These are phyloP conservation scores for Solanum peruvianum DNA, from an alignment of 257 asterid species.

Conservation along the genomic window DNA sequence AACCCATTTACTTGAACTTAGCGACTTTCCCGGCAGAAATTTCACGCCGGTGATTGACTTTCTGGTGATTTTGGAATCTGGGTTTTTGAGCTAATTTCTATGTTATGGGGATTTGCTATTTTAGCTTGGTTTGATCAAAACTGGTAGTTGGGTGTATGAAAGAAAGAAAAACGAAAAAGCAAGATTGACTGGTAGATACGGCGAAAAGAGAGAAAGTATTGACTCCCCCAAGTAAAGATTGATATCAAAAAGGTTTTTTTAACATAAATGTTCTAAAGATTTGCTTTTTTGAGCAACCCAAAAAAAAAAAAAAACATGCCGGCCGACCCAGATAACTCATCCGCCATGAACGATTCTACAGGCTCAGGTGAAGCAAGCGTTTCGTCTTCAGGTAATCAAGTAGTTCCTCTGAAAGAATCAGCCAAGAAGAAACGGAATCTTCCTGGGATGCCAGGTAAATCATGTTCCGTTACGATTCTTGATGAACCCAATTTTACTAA, in stretches of 20 bases:
- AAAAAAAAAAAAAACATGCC: not conserved
- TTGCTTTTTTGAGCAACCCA: not conserved
- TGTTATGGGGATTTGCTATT: not conserved
- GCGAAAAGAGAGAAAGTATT: not conserved
- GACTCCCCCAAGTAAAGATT: not conserved
- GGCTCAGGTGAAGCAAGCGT: conserved; percentile 30
- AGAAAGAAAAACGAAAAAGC: not conserved
- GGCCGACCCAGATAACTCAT: conserved; percentile 4
- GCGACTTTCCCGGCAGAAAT: not conserved
- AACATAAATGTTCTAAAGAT: not conserved
- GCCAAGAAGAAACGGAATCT: conserved; percentile 71
- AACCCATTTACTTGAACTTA: conserved; percentile 2
- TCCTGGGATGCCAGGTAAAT: conserved; percentile 90
- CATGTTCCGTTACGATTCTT: not conserved
- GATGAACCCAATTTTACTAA: not conserved
- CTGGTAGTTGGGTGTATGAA: conserved; percentile 3
- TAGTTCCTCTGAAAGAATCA: conserved; percentile 21
- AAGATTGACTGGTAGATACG: conserved; percentile 5
- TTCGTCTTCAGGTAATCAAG: conserved; percentile 31
- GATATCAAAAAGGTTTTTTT: not conserved
- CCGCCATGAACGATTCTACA: conserved; percentile 37
- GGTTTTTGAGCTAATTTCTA: not conserved
- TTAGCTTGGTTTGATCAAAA: conserved; percentile 4
- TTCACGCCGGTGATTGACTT: not conserved
- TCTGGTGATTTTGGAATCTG: not conserved